Conservation (phyloP, 257 asterid species). For the Mitragyna speciosa region DNA sequence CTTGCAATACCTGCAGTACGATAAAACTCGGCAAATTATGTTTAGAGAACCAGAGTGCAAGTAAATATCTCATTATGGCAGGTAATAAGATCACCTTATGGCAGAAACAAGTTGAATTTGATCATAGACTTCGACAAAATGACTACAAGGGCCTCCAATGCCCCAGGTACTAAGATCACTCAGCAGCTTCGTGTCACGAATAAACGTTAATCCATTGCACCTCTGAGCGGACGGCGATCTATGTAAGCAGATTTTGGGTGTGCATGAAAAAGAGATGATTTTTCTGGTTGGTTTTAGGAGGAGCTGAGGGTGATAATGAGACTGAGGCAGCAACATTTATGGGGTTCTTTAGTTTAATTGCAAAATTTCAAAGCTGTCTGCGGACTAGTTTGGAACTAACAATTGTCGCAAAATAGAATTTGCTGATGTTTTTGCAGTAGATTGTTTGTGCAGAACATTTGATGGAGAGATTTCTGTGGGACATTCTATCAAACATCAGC, state of each 20-base stretch:
- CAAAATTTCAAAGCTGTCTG: background rate
- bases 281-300: constrained; percentile 19
- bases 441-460: background rate
- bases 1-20: constrained; percentile 34
- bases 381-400: too few relatives aligned
- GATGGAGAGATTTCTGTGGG: background rate
- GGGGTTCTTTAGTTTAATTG: background rate
- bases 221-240: constrained; percentile 16
- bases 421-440: background rate
- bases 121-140: constrained; percentile 40
- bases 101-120: constrained; percentile 42
- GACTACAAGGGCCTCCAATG: constrained; percentile 52
- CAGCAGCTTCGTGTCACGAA: constrained; percentile 32
- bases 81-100: constrained; percentile 28
- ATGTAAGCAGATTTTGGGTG: constrained; percentile 7
- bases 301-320: background rate
- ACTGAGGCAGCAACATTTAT: background rate
- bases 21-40: background rate
- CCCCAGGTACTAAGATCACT: constrained; percentile 45
- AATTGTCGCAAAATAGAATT: too few relatives aligned
- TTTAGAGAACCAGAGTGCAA: background rate
- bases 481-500: background rate
- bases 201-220: constrained; percentile 12
- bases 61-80: background rate
- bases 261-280: constrained; percentile 13